Evolutionary conservation across 192 early-diverging fungal species (phyloP).

Genomic region (Chytriomyces sp.): DNA sequence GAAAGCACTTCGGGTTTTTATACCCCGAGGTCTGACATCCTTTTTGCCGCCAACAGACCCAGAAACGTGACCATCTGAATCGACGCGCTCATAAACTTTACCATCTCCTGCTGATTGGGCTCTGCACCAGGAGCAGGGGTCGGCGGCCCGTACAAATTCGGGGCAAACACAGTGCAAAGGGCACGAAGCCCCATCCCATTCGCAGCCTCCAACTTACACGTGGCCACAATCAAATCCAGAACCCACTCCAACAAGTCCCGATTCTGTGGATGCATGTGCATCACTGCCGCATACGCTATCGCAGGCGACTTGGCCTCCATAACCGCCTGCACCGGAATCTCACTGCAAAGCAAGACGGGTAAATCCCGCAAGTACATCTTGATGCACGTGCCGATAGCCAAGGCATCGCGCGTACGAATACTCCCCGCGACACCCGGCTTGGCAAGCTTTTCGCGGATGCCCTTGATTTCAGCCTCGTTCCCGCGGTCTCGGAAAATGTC

Average conservation of each 20-base stretch:
- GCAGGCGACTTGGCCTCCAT: not conserved
- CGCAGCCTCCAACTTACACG: not conserved
- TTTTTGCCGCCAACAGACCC: conserved; percentile 20
- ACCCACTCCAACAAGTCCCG: conserved; percentile 30
- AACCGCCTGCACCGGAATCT: conserved; percentile 20
- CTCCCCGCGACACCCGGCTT: not conserved
- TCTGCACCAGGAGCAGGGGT: not conserved
- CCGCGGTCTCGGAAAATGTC: conserved; percentile 3
- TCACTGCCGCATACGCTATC: conserved; percentile 3
- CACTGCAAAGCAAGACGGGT: conserved; percentile 1
- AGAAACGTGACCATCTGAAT: conserved; percentile 24
- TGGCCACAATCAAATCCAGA: conserved; percentile 25
- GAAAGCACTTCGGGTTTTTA: not conserved
- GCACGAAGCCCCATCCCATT: conserved; percentile 26
- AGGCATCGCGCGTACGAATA: not conserved
- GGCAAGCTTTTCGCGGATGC: conserved; percentile 5
- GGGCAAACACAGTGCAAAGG: conserved; percentile 28
- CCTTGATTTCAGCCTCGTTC: conserved; percentile 6
- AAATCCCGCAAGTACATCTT: conserved; percentile 17
- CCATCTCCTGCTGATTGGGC: not conserved
- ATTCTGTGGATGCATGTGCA: conserved; percentile 5
- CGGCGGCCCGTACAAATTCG: conserved; percentile 11
- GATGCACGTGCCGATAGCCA: conserved; percentile 1
- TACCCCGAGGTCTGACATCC: conserved; percentile 22
- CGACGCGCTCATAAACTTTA: conserved; percentile 12